Evolutionary conservation across 495 filamentous ascomycete species (phyloP), one percentile per base, ranked within the genome.

Genomic region (Penicillium bovifimosum): DNA sequence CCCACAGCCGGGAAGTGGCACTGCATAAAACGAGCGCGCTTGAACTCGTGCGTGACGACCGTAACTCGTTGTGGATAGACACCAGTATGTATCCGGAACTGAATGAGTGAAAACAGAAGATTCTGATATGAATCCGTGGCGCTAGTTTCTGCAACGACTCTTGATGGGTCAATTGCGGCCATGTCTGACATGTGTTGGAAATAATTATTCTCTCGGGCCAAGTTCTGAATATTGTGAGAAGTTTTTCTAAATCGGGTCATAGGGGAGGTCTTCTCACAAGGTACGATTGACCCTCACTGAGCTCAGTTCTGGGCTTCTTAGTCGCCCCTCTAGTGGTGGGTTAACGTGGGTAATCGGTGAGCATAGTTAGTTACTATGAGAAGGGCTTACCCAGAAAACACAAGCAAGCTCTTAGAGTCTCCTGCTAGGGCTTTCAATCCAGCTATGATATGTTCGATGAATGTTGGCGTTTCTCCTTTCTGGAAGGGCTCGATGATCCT

Each of bases 101-200:
- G 65, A 6, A 83, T 53, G 8, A 91, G 58, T 3, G 85, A 86
- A 56, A 90, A 88, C 16, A 91, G 63, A 10, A 91, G 68, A 56
- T 93, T 95, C 51, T 85, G 80, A 60, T 87, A 89, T 4, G 86
- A 90, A 57, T 95, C 89, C n/a, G 86, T 78, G 0, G 89, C 87
- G 44, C 77, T 72, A 9, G 78, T 71, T 60, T 93, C 89, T 5
- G 80, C 60, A 6, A 75, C 61, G 35, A 84, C 34, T 70, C 58
- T 47, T 1, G 48, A 40, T 9, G 41, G 55, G 16, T 71, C 48
- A 17, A 63, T 62, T 20, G 10, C 33, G 0, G 48, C 13, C 7
- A 18, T 13, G 10, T 44, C 47, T 18, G 31, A 11, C 3, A 44
- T 17, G 26, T 55, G 26, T 5, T 53, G 33, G 48, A 78, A 72